These are phyloP conservation scores for Lentinula lateritia DNA, from an alignment of 768 basidiomycete genomes.

Conservation along the genomic window DNA sequence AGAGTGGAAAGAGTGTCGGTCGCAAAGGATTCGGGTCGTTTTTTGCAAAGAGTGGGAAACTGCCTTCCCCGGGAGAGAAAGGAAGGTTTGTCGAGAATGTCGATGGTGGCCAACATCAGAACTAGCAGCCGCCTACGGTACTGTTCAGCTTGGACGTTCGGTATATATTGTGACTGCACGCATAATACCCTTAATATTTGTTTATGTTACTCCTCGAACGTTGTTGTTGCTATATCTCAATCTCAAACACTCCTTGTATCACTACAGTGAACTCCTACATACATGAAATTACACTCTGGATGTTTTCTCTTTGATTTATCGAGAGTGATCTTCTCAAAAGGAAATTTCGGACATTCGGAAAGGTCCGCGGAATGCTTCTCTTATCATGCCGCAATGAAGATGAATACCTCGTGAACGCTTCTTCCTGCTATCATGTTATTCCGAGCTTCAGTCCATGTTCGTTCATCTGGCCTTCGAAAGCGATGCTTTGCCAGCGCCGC, in stretches of 20 bases:
- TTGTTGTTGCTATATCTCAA: too few relatives aligned
- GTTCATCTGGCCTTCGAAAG: not conserved
- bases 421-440: not conserved
- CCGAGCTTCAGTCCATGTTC: not conserved
- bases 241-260: too few relatives aligned
- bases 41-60: constrained; percentile 16
- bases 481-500: constrained; percentile 5
- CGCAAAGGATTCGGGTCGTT: constrained; percentile 13
- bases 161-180: too few relatives aligned
- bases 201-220: too few relatives aligned
- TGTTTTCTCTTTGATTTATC: too few relatives aligned
- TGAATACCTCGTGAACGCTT: not conserved
- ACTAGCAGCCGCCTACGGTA: not conserved
- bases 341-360: not conserved
- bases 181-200: too few relatives aligned
- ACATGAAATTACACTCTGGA: too few relatives aligned
- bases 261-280: too few relatives aligned
- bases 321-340: not conserved
- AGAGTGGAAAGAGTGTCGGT: constrained; percentile 7
- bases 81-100: constrained; percentile 37
- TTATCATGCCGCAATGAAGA: not conserved
- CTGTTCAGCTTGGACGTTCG: too few relatives aligned
- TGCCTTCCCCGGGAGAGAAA: constrained; percentile 16
- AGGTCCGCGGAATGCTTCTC: not conserved
- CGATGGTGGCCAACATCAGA: not conserved